Conservation (phyloP, 1,284 basidiomycete species). For the Schizophyllum amplum region DNA sequence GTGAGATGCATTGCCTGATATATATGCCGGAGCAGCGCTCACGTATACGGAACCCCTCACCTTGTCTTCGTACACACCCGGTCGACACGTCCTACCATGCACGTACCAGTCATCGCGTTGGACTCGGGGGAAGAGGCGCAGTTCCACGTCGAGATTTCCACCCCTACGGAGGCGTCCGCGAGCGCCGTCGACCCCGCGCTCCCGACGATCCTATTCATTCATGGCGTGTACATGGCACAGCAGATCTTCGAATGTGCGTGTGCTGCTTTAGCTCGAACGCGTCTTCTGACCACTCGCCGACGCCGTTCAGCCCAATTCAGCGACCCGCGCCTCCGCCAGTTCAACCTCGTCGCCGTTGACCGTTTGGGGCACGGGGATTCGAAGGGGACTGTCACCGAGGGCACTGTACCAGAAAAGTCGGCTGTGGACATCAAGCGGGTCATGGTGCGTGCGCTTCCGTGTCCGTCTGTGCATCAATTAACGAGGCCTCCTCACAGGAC, state of each 20-base stretch:
- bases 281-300: neutral
- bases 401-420: neutral
- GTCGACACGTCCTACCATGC: neutral
- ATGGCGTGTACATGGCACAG: conserved; percentile 25
- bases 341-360: conserved; percentile 27
- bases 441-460: neutral
- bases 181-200: conserved; percentile 20
- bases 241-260: conserved; percentile 23
- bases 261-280: neutral
- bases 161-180: conserved; percentile 20
- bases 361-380: conserved; percentile 24
- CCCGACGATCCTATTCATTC: conserved; percentile 24
- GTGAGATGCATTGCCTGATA: neutral
- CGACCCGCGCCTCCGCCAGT: conserved; percentile 21
- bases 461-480: neutral
- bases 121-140: neutral
- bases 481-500: conserved; percentile 22
- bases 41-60: neutral
- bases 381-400: neutral
- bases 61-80: neutral
- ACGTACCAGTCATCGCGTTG: neutral
- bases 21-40: neutral
- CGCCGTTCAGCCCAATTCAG: conserved; percentile 22
- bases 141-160: conserved; percentile 17
- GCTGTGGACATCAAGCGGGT: neutral